Percentiles rank a stretch among this genome's conserved stretches.
Conservation (phyloP, 73 alveolate species). For the Strombidium stylifer region DNA sequence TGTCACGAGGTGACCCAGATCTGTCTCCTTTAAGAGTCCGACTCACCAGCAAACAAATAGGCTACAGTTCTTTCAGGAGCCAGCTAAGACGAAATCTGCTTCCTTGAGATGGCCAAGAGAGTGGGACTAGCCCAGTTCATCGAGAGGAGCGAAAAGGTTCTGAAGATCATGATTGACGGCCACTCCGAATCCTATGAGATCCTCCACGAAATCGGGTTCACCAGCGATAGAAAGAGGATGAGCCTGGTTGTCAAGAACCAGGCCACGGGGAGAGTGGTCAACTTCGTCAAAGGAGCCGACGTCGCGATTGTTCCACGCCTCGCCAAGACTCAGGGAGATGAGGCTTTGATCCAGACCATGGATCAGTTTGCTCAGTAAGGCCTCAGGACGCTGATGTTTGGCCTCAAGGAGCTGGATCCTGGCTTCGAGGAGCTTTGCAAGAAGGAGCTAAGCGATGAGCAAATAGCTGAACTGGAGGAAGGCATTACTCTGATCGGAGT, state of each 20-base stretch:
- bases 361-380: constrained; percentile 17
- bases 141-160: background rate
- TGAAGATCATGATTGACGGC: background rate
- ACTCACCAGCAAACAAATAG: background rate
- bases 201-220: constrained; percentile 65
- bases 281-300: constrained; percentile 86
- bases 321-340: background rate
- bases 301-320: constrained; percentile 43
- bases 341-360: background rate
- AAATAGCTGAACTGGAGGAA: constrained; percentile 4
- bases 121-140: background rate
- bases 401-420: background rate
- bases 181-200: constrained; percentile 51
- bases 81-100: constrained; percentile 10
- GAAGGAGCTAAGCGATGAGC: background rate
- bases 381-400: constrained; percentile 23
- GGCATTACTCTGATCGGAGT: constrained; percentile 6
- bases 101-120: constrained; percentile 2
- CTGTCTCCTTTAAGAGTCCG: too few species aligned
- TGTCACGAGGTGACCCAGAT: constrained; percentile 40
- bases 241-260: constrained; percentile 58
- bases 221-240: constrained; percentile 82
- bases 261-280: constrained; percentile 14
- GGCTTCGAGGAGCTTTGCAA: background rate
- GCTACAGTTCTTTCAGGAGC: constrained; percentile 10